Conservation (phyloP, 2,329 filamentous ascomycete genomes). For the Phaeosphaeriaceae sp. region DNA sequence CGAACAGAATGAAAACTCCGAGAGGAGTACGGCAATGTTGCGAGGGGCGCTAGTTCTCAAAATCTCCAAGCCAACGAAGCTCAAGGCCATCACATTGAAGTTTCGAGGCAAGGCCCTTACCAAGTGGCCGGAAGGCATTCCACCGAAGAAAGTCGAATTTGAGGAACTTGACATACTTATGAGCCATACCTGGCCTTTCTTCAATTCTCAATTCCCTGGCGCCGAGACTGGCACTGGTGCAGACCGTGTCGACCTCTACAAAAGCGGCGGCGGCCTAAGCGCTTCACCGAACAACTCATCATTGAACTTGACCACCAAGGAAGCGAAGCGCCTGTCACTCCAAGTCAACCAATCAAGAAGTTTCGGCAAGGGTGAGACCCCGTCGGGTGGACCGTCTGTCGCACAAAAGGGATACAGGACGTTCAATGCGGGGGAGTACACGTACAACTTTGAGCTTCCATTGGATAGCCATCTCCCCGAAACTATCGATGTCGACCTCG, state of each 20-base stretch:
- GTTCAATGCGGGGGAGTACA: slow-evolving; percentile 77
- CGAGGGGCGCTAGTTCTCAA: slow-evolving; percentile 83
- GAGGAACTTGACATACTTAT: slow-evolving; percentile 85
- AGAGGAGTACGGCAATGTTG: slow-evolving; percentile 78
- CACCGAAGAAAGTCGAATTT: slow-evolving; percentile 82
- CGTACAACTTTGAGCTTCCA: slow-evolving; percentile 81
- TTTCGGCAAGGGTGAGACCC: slow-evolving; percentile 79
- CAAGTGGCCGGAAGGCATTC: slow-evolving; percentile 96
- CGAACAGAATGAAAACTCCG: slow-evolving; percentile 70
- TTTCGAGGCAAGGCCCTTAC: slow-evolving; percentile 86
- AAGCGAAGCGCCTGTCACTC: slow-evolving; percentile 74
- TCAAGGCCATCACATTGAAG: slow-evolving; percentile 88
- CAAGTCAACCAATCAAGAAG: slow-evolving; percentile 84
- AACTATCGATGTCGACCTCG: slow-evolving; percentile 85
- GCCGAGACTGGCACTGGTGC: slow-evolving; percentile 68
- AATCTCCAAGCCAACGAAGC: slow-evolving; percentile 87
- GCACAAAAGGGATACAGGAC: slow-evolving; percentile 84
- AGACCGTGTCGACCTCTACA: slow-evolving; percentile 66
- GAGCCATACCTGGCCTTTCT: slow-evolving; percentile 90
- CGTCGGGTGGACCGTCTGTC: slow-evolving; percentile 61
- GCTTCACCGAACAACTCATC: slow-evolving; percentile 55
- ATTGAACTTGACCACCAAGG: slow-evolving; percentile 55
- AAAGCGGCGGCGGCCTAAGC: slow-evolving; percentile 50
- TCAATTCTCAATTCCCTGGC: slow-evolving; percentile 74
- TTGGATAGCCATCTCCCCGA: slow-evolving; percentile 81